A percentile compares a stretch with the other conserved stretches of the same genome.
Evolutionary conservation across 805 yeast genomes (phyloP).

Genomic region (Myxozyma udenii): DNA sequence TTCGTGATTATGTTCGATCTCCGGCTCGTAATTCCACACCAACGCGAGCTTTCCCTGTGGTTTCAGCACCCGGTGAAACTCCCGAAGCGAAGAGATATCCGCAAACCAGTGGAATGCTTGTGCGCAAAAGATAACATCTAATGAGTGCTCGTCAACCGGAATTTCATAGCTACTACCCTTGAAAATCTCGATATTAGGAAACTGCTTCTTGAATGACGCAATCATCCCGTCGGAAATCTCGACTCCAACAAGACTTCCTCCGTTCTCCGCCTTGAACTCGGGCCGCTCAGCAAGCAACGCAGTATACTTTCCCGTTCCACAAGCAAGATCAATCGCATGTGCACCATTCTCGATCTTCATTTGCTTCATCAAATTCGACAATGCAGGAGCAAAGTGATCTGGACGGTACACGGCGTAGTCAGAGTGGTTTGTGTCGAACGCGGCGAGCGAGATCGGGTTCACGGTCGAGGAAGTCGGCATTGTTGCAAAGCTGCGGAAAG

Average conservation of each 20-base stretch:
- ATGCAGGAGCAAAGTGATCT: conserved; percentile 45
- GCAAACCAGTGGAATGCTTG: conserved; percentile 70
- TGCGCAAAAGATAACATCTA: conserved; percentile 53
- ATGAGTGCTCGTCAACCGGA: conserved; percentile 46
- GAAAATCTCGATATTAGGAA: conserved; percentile 44
- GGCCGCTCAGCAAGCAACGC: conserved; percentile 43
- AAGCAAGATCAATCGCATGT: conserved; percentile 50
- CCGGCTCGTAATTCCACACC: conserved; percentile 57
- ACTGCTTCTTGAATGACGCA: conserved; percentile 45
- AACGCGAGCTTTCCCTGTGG: conserved; percentile 51
- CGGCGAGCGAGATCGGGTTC: conserved; percentile 44
- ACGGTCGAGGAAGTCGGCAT: conserved; percentile 4
- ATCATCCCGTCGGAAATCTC: conserved; percentile 63
- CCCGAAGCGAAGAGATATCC: conserved; percentile 48
- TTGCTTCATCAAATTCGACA: conserved; percentile 44
- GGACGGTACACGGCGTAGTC: conserved; percentile 55
- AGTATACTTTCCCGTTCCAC: conserved; percentile 67
- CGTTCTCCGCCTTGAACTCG: conserved; percentile 30
- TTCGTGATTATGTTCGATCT: conserved; percentile 30
- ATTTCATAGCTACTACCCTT: conserved; percentile 48
- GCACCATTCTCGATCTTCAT: conserved; percentile 39
- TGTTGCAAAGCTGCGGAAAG: too few relatives aligned
- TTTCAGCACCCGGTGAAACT: conserved; percentile 51
- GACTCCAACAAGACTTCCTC: conserved; percentile 43
- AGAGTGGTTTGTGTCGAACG: conserved; percentile 53